A percentile compares a stretch with the other conserved stretches of the same genome.
phyloP scores from a whole-genome alignment of 148 eudicot species.

The Rhododendron griersonianum region DNA sequence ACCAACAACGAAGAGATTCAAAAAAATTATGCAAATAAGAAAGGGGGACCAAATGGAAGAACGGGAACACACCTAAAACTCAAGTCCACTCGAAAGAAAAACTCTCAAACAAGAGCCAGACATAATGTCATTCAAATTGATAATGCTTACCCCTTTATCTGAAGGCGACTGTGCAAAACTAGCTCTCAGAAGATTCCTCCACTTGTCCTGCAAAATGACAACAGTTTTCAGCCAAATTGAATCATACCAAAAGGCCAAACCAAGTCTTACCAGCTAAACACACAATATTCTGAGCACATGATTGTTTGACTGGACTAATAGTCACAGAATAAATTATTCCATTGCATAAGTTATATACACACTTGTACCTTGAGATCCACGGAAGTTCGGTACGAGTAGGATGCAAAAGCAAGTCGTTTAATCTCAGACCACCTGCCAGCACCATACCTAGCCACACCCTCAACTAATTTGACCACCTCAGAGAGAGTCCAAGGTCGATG shows the following conservation, averaged over 20 bases:
- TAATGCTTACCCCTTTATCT: slow-evolving; percentile 67
- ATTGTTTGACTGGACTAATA: not conserved
- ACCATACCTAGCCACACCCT: slow-evolving; percentile 88
- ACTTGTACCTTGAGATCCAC: slow-evolving; percentile 87
- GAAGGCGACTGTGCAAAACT: slow-evolving; percentile 53
- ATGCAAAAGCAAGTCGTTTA: slow-evolving; percentile 76
- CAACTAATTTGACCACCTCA: slow-evolving; percentile 91
- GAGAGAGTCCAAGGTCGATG: slow-evolving; percentile 90
- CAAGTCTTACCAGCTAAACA: not conserved
- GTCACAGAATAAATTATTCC: not conserved
- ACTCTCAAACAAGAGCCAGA: not conserved
- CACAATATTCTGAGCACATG: not conserved
- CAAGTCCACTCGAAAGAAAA: not conserved
- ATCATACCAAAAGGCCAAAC: not conserved
- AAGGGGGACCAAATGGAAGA: not conserved
- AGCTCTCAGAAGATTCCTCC: slow-evolving; percentile 98
- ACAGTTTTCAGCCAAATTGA: slow-evolving; percentile 11
- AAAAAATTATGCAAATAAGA: not conserved
- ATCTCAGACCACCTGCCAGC: slow-evolving; percentile 99
- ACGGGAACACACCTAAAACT: not conserved
- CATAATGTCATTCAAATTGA: not conserved
- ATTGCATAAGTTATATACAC: not conserved
- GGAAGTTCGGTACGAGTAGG: slow-evolving; percentile 82
- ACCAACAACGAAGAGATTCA: not conserved
- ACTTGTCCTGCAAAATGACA: slow-evolving; percentile 68